Conservation (phyloP, 257 asterid species). For the Ilex aquifolium region DNA sequence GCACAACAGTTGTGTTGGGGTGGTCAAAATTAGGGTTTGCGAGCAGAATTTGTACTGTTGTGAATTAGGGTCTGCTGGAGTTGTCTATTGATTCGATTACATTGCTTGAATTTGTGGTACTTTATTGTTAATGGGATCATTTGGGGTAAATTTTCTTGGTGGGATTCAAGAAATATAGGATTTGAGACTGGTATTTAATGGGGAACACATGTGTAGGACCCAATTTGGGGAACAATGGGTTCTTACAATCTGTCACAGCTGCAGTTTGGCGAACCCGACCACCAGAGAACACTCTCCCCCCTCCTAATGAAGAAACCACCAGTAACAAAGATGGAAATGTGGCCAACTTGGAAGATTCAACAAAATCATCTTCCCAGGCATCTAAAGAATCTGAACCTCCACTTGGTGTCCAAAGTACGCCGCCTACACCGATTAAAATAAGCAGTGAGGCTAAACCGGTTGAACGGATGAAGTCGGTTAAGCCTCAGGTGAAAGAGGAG, state of each 20-base stretch:
- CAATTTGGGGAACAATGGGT: constrained; percentile 57
- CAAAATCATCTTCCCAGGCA: constrained; percentile 18
- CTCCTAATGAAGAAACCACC: constrained; percentile 27
- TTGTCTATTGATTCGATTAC: neutral
- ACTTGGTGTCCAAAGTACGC: constrained; percentile 25
- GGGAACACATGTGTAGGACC: constrained; percentile 78
- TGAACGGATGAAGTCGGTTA: neutral
- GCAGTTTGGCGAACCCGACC: constrained; percentile 54
- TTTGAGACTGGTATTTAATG: constrained; percentile 37
- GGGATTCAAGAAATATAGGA: constrained; percentile 28
- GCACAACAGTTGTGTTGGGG: neutral
- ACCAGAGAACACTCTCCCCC: constrained; percentile 38
- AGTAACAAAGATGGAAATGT: constrained; percentile 11
- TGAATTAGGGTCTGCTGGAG: neutral
- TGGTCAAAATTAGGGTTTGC: neutral
- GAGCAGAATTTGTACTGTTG: neutral
- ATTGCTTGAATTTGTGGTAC: neutral
- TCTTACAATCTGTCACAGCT: constrained; percentile 68
- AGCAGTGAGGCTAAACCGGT: constrained; percentile 13
- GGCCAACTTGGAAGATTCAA: constrained; percentile 12
- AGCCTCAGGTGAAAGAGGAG: constrained; percentile 12
- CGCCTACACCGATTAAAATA: constrained; percentile 41
- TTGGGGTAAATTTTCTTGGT: constrained; percentile 16
- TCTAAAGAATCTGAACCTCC: constrained; percentile 22
- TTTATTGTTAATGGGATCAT: constrained; percentile 31